A percentile compares a stretch with the other conserved stretches of the same genome.
Conservation (phyloP, 106 monocot genomes). For the Acorus gramineus region DNA sequence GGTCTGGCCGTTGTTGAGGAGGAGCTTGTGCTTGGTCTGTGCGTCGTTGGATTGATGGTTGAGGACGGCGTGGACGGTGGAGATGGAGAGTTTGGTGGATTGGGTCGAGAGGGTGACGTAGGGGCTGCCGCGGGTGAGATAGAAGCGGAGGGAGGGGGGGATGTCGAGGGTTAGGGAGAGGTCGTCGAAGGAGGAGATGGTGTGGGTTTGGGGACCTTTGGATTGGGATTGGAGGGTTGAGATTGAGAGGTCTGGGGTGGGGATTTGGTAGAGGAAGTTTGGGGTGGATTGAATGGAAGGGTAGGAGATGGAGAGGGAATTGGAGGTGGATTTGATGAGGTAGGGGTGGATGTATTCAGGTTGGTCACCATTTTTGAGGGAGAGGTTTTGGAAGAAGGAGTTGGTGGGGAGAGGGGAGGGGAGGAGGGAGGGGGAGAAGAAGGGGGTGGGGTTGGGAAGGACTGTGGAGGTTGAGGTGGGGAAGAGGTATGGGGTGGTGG, state of each 20-base stretch:
- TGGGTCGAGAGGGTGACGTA: slow-evolving; percentile 55
- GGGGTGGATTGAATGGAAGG: slow-evolving; percentile 26
- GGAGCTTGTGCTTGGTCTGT: slow-evolving; percentile 49
- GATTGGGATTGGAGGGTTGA: slow-evolving; percentile 11
- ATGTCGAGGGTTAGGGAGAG: slow-evolving; percentile 81
- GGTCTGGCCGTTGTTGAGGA: slow-evolving; percentile 55
- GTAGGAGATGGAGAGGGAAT: slow-evolving; percentile 41
- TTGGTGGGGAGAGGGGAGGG: slow-evolving; percentile 84
- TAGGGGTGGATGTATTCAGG: slow-evolving; percentile 97
- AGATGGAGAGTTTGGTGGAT: slow-evolving; percentile 19
- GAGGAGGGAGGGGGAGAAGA: slow-evolving; percentile 65
- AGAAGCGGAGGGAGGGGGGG: slow-evolving; percentile 58
- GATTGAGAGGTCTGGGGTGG: slow-evolving; percentile 69
- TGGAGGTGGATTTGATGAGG: slow-evolving; percentile 55
- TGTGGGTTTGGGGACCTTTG: slow-evolving; percentile 8
- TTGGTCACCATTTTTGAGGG: slow-evolving; percentile 73
- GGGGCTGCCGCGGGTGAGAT: slow-evolving; percentile 77
- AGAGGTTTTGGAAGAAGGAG: slow-evolving; percentile 96
- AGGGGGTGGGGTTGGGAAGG: slow-evolving; percentile 57
- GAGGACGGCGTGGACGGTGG: slow-evolving; percentile 50
- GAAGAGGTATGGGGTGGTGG: slow-evolving; percentile 41
- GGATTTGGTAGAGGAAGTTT: slow-evolving; percentile 76
- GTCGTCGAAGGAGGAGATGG: slow-evolving; percentile 68
- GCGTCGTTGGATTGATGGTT: slow-evolving; percentile 34
- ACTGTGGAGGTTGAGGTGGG: slow-evolving; percentile 41